phyloP scores from a whole-genome alignment of 352 stramenopile species.

The Thalassiosira sp. region DNA sequence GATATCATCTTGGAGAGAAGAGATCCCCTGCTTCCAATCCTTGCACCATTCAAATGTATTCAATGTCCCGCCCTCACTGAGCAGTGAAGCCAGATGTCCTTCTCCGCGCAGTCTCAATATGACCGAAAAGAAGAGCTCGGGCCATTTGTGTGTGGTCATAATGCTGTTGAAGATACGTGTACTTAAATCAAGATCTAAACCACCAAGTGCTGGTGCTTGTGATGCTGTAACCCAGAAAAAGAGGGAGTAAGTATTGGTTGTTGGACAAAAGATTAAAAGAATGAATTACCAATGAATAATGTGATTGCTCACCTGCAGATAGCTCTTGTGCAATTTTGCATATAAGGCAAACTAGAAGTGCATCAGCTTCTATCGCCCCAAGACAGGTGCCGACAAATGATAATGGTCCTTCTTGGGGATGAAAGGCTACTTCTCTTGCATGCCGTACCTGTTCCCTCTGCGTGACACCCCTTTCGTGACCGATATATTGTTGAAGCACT shows the following conservation, averaged over 20 bases:
- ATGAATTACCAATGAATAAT: too few relatives aligned
- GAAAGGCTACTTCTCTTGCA: conserved; percentile 13
- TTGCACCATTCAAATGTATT: conserved; percentile 31
- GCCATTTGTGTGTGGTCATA: conserved; percentile 27
- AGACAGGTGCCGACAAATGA: conserved; percentile 23
- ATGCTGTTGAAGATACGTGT: conserved; percentile 14
- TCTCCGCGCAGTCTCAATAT: conserved; percentile 28
- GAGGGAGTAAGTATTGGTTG: too few relatives aligned
- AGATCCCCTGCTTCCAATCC: conserved; percentile 24
- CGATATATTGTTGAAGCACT: conserved; percentile 34
- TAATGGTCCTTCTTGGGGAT: background rate
- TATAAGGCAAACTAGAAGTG: conserved; percentile 31
- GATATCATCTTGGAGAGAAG: conserved; percentile 10
- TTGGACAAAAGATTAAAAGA: too few relatives aligned
- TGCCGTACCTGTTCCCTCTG: conserved; percentile 13
- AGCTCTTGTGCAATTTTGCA: conserved; percentile 43
- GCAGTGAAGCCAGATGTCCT: conserved; percentile 24
- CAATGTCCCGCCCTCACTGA: conserved; percentile 23
- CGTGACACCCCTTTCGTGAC: conserved; percentile 17
- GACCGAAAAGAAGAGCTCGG: conserved; percentile 39
- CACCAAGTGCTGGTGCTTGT: conserved; percentile 11
- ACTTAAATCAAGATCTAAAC: conserved; percentile 12
- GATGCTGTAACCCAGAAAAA: too few relatives aligned
- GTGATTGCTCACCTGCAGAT: too few relatives aligned
- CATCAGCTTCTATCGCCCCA: conserved; percentile 33